Evolutionary conservation across 345 rosid genomes (phyloP).

Genomic region (Populus ilicifolia): DNA sequence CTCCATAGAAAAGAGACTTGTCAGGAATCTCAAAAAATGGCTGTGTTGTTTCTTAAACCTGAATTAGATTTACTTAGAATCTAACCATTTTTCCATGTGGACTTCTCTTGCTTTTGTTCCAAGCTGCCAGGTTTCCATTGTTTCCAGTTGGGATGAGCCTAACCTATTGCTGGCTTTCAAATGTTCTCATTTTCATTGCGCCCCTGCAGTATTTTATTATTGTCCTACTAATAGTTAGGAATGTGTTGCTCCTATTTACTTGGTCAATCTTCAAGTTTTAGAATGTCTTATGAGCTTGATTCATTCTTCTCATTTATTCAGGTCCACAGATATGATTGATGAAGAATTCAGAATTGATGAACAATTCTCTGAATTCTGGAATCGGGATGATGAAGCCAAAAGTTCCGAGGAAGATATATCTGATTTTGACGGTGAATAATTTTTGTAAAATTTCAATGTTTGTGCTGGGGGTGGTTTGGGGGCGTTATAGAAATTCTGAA

Average conservation of each 20-base stretch:
- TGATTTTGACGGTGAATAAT: slow-evolving; percentile 64
- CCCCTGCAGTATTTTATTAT: too few relatives aligned
- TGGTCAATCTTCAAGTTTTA: background rate
- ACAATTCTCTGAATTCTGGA: slow-evolving; percentile 84
- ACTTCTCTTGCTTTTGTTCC: background rate
- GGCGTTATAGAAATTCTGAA: background rate
- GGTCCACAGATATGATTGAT: slow-evolving; percentile 42
- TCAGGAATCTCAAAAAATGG: background rate
- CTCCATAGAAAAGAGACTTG: background rate
- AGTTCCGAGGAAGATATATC: slow-evolving; percentile 87
- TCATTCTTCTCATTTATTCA: slow-evolving; percentile 22
- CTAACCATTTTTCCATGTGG: background rate
- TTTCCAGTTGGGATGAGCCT: background rate
- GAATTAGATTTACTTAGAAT: background rate
- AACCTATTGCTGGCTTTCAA: background rate
- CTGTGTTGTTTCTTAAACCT: background rate
- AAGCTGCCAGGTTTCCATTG: background rate
- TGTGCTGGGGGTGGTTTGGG: background rate
- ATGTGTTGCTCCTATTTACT: background rate
- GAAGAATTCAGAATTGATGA: slow-evolving; percentile 39
- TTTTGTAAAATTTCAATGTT: slow-evolving; percentile 1
- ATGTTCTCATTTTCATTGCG: background rate
- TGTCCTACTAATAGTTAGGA: too few relatives aligned
- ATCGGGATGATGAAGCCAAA: slow-evolving; percentile 70
- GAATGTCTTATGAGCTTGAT: slow-evolving; percentile 10